Evolutionary conservation across 306 rosid species (phyloP).

Genomic region (Sesbania bispinosa): DNA sequence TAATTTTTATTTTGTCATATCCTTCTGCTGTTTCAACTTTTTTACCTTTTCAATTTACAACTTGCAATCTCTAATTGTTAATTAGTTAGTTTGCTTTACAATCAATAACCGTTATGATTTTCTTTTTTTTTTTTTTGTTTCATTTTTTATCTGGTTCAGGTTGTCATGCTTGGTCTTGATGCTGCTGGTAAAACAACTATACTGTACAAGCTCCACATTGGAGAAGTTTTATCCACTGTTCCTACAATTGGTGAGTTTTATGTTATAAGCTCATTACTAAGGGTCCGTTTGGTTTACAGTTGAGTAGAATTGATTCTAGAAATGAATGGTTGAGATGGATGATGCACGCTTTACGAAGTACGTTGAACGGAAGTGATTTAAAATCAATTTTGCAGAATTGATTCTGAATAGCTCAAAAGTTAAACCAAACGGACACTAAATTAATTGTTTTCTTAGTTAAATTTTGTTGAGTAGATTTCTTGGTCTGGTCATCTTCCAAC

Average conservation of each 20-base stretch:
- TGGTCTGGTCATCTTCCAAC: background rate
- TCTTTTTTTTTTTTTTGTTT: background rate
- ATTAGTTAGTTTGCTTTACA: background rate
- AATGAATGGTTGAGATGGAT: too few relatives aligned
- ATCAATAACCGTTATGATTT: background rate
- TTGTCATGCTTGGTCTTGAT: conserved; percentile 96
- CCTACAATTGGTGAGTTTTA: conserved; percentile 82
- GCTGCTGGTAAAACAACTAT: conserved; percentile 98
- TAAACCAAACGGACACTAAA: too few relatives aligned
- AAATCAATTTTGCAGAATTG: too few relatives aligned
- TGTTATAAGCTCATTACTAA: conserved; percentile 1
- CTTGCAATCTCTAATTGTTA: background rate
- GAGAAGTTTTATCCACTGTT: conserved; percentile 93
- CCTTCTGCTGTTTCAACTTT: background rate
- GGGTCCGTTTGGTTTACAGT: too few relatives aligned
- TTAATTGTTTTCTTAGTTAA: background rate
- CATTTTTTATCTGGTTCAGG: conserved; percentile 47
- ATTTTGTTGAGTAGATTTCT: background rate
- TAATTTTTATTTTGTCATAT: too few relatives aligned
- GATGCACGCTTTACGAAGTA: too few relatives aligned
- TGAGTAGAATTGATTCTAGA: too few relatives aligned
- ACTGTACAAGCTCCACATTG: conserved; percentile 89
- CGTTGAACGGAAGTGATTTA: too few relatives aligned
- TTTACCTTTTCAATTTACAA: background rate
- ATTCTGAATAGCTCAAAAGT: too few relatives aligned